A percentile compares a stretch with the other conserved stretches of the same genome.
These are phyloP conservation scores for Rhizophlyctis rosea DNA, from an alignment of 192 early-diverging fungal genomes.

Conservation along the genomic window DNA sequence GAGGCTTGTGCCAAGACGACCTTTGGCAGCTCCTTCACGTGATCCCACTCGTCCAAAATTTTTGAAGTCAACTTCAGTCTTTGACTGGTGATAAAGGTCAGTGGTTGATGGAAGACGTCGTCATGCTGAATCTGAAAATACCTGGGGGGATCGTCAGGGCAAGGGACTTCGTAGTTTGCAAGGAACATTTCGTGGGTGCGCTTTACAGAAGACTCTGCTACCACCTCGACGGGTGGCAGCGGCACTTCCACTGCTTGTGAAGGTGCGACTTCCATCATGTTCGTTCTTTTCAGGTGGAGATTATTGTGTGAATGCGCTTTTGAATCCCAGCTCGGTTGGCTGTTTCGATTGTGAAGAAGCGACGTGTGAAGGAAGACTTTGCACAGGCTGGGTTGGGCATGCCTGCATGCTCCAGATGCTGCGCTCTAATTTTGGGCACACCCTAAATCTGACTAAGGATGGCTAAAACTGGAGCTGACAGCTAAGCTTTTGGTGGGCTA, in stretches of 20 bases:
- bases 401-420: too few relatives aligned
- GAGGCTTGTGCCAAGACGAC: conserved; percentile 47
- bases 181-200: conserved; percentile 39
- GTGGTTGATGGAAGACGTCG: conserved; percentile 6
- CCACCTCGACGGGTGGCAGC: conserved; percentile 12
- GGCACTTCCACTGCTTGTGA: background rate
- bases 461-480: too few relatives aligned
- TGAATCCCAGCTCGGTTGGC: too few relatives aligned
- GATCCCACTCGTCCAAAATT: conserved; percentile 71
- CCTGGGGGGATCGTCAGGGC: conserved; percentile 35
- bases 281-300: too few relatives aligned
- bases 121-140: too few relatives aligned
- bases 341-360: too few relatives aligned
- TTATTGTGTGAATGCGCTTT: too few relatives aligned
- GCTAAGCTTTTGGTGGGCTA: too few relatives aligned
- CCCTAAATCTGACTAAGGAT: too few relatives aligned
- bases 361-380: too few relatives aligned
- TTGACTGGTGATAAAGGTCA: conserved; percentile 38
- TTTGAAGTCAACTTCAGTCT: conserved; percentile 68
- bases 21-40: conserved; percentile 60
- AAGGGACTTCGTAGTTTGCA: conserved; percentile 19
- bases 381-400: too few relatives aligned
- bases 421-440: too few relatives aligned
- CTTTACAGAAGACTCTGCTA: conserved; percentile 25
- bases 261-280: background rate